Percentiles rank a stretch among this genome's conserved stretches.
Conservation (phyloP, 1,284 basidiomycete genomes). For the Calocybe gambosa region DNA sequence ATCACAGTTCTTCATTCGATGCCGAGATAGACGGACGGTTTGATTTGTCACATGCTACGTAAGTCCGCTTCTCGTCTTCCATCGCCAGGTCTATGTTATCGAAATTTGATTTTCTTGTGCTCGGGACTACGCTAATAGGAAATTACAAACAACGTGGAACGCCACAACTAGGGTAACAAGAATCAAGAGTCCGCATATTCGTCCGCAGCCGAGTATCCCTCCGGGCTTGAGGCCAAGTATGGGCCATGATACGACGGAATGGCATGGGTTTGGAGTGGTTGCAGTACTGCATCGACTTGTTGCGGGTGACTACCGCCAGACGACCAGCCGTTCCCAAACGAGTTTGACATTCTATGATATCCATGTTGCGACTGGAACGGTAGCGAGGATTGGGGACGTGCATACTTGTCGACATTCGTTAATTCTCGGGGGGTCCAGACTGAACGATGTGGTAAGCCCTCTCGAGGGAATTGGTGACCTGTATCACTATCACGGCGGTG, state of each 20-base stretch:
- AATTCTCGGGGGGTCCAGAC: conserved; percentile 27
- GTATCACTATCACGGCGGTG: conserved; percentile 22
- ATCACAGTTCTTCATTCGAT: background rate
- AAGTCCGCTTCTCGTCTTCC: background rate
- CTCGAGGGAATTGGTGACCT: conserved; percentile 19
- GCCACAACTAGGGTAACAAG: background rate
- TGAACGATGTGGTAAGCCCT: conserved; percentile 24
- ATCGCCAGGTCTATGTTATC: background rate
- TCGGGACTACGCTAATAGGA: conserved; percentile 8
- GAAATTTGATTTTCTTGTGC: background rate
- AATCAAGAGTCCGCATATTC: conserved; percentile 28
- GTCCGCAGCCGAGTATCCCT: conserved; percentile 32
- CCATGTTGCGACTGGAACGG: conserved; percentile 21
- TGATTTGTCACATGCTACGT: conserved; percentile 3
- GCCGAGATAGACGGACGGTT: conserved; percentile 21
- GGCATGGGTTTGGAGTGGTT: conserved; percentile 29
- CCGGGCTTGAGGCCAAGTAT: conserved; percentile 32
- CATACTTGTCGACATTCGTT: conserved; percentile 25
- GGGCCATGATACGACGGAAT: conserved; percentile 28
- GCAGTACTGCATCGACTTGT: conserved; percentile 25
- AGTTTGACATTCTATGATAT: conserved; percentile 28
- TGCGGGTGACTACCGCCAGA: conserved; percentile 25
- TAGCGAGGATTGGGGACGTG: conserved; percentile 24
- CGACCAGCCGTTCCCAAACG: conserved; percentile 34
- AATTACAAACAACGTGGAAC: conserved; percentile 2